phyloP scores from a whole-genome alignment of 2,329 filamentous ascomycete species.

The Apiospora hydei region DNA sequence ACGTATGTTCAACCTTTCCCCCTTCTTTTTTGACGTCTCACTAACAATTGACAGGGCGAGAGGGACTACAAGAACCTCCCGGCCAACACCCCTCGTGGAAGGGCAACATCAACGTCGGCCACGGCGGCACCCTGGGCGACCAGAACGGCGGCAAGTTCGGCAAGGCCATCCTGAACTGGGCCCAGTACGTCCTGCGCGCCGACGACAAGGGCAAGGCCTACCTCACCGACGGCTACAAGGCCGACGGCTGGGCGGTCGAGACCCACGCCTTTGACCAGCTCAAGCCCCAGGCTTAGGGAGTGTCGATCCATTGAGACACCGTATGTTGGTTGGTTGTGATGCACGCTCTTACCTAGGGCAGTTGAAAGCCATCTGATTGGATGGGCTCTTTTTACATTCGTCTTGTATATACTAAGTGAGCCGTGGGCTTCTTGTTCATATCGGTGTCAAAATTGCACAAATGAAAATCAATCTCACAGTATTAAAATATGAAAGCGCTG shows the following conservation, averaged over 20 bases:
- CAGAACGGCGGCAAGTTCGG: slow-evolving; percentile 32
- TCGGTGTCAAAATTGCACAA: background rate
- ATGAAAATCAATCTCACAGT: background rate
- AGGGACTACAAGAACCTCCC: slow-evolving; percentile 31
- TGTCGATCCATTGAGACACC: background rate
- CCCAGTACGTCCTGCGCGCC: slow-evolving; percentile 27
- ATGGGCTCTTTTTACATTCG: background rate
- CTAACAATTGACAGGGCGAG: slow-evolving; percentile 26
- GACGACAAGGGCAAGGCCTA: slow-evolving; percentile 22
- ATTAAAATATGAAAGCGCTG: no score
- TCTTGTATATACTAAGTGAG: background rate
- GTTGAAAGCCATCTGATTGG: background rate
- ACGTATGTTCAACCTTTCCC: no score
- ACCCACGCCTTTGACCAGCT: slow-evolving; percentile 11
- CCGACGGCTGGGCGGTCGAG: slow-evolving; percentile 26
- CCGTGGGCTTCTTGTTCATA: background rate
- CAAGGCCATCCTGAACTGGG: slow-evolving; percentile 27
- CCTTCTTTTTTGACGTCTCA: background rate
- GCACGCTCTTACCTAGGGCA: background rate
- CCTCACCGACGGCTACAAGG: slow-evolving; percentile 24
- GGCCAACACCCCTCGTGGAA: slow-evolving; percentile 31
- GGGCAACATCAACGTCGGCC: slow-evolving; percentile 33
- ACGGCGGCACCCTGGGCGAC: slow-evolving; percentile 33
- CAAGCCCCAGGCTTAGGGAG: background rate
- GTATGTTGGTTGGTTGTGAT: background rate